Percentiles rank a stretch among this genome's conserved stretches.
These are phyloP conservation scores for Tricholoma sp. DNA, from an alignment of 768 basidiomycete genomes.

Conservation along the genomic window DNA sequence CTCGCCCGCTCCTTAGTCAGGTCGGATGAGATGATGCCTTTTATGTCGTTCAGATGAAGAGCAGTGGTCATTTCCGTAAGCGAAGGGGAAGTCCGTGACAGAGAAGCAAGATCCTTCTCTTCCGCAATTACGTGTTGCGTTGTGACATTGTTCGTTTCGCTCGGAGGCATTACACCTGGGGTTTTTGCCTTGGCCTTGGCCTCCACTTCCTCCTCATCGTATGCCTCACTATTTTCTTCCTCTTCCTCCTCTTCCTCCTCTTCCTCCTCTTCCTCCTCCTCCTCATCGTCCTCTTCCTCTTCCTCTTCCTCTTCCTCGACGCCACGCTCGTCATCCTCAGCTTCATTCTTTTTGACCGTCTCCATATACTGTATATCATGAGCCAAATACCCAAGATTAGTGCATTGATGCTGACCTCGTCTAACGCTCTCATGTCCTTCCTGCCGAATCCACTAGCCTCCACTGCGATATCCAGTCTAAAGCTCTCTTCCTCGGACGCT, in stretches of 20 bases:
- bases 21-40: conserved; percentile 57
- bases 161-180: conserved; percentile 11
- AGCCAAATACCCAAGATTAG: background rate
- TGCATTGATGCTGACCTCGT: conserved; percentile 58
- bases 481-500: conserved; percentile 42
- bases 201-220: no score
- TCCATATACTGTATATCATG: conserved; percentile 59
- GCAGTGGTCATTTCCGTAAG: conserved; percentile 37
- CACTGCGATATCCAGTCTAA: conserved; percentile 84
- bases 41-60: conserved; percentile 43
- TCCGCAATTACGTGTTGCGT: background rate
- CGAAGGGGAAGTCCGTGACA: conserved; percentile 44
- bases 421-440: conserved; percentile 75
- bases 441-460: conserved; percentile 91
- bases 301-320: conserved; percentile 33
- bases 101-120: conserved; percentile 22
- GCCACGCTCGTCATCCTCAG: conserved; percentile 21
- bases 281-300: conserved; percentile 25
- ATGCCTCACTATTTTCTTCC: no score
- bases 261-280: no score
- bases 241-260: no score
- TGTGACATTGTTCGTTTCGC: background rate
- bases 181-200: background rate
- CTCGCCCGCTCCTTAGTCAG: conserved; percentile 53
- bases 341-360: conserved; percentile 34